Conservation (phyloP, 176 grass and related monocot genomes). For the Ananas comosus region DNA sequence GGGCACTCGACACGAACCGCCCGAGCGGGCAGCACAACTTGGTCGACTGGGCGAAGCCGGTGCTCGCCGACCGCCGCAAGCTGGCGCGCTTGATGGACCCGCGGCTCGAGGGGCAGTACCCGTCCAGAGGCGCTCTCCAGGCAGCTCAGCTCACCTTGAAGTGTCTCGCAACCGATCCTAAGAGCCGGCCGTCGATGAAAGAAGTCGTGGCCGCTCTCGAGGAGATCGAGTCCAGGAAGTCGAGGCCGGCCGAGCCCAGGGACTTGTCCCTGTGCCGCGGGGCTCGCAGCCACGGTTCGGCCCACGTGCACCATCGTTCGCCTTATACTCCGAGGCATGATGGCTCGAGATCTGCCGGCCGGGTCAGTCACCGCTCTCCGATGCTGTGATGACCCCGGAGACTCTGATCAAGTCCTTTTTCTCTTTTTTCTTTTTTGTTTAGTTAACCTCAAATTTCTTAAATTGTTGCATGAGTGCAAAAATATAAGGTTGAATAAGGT, state of each 20-base stretch:
- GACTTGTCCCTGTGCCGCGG: conserved; percentile 22
- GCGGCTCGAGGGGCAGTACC: conserved; percentile 48
- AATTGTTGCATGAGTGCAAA: background rate
- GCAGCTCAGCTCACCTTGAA: conserved; percentile 46
- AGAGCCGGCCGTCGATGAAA: conserved; percentile 53
- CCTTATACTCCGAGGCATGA: background rate
- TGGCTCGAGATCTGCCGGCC: background rate
- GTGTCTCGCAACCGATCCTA: conserved; percentile 52
- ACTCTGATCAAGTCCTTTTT: background rate
- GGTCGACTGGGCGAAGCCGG: conserved; percentile 54
- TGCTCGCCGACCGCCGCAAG: conserved; percentile 39
- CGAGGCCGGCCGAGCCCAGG: conserved; percentile 8
- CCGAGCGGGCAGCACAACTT: conserved; percentile 55
- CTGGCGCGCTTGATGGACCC: conserved; percentile 54
- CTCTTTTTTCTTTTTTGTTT: no score
- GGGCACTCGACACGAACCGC: conserved; percentile 63
- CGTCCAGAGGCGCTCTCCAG: conserved; percentile 39
- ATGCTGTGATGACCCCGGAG: background rate
- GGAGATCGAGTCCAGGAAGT: conserved; percentile 36
- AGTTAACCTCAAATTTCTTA: no score
- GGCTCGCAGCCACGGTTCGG: background rate
- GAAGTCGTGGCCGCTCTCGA: conserved; percentile 54
- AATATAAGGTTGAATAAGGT: no score
- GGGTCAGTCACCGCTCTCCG: background rate
- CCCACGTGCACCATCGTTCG: background rate